These are phyloP conservation scores for Paramecium biaurelia DNA, from an alignment of 73 alveolate species.

Conservation along the genomic window DNA sequence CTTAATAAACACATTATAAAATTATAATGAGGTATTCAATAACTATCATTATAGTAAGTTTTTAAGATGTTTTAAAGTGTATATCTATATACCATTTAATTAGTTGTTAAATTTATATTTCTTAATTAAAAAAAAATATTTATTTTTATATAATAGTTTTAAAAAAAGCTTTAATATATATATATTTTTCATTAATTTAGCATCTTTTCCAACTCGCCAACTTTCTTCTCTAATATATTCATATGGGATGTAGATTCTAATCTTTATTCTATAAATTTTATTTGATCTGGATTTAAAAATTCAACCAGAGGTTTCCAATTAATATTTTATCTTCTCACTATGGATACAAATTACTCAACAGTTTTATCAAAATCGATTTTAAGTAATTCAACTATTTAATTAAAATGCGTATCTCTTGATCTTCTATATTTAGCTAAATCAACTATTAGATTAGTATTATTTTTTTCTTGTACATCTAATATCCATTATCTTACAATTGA, in stretches of 20 bases:
- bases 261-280: background rate
- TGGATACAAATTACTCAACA: background rate
- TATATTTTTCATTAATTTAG: background rate
- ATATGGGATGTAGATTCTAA: background rate
- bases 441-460: background rate
- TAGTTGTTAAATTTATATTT: background rate
- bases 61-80: background rate
- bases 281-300: background rate
- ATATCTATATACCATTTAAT: too few species aligned
- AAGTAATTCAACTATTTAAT: background rate
- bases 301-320: background rate
- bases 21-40: too few species aligned
- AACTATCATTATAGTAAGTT: background rate
- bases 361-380: background rate
- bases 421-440: slow-evolving; percentile 1
- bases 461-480: background rate
- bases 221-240: background rate
- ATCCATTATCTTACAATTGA: background rate
- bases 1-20: too few species aligned
- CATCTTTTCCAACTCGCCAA: background rate
- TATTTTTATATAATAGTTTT: too few species aligned
- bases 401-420: background rate
- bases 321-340: background rate
- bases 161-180: background rate
- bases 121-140: too few species aligned